Evolutionary conservation across 768 basidiomycete genomes (phyloP), one percentile per base, ranked within the genome.

Genomic region (Scleroderma citrinum): DNA sequence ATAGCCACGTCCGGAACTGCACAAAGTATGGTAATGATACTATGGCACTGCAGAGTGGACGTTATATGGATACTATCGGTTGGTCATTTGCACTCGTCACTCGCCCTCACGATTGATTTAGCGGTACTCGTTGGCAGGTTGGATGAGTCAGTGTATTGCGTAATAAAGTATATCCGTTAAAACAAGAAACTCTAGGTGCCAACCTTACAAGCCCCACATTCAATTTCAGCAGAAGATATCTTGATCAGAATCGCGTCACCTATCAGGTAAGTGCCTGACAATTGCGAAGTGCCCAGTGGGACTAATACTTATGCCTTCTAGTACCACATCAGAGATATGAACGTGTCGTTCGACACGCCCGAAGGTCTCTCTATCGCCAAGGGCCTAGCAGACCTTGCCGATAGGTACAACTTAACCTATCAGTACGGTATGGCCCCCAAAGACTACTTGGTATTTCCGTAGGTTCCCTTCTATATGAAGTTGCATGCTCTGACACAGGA

Each of bases 41-140:
- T 0, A 89, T 92, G 72, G 74, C 83, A 2, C 61, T 93, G 51
- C 87, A 92, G 59, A 85, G 88, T 55, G 87, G 93, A 16, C 73
- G 90, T 19, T 95, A 94, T 62, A 87, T 95, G 85, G 93, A 96
- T 68, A 96, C 92, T 7, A 71, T 94, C 47, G 91, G 89, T 85
- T 44, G 12, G 77, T 46, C 11, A 12, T 19, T 26, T 17, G 3
- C 17, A 19, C 24, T 21, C 4, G 16, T 2, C 19, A 21, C 11
- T 7, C 14, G 17, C 29, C 24, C 2, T 20, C 32, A 8, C 39
- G 0, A 34, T 40, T 11, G 29, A 21, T 19, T 20, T 23, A 29
- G 8, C 26, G 8, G 4, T 8, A 48, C 23, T 49, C n/a, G n/a
- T n/a, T 40, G 37, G 24, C 26, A 64, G 67, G 83, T 5, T 90